Conservation (phyloP, 1,284 basidiomycete genomes). For the Blastosporella zonata region DNA sequence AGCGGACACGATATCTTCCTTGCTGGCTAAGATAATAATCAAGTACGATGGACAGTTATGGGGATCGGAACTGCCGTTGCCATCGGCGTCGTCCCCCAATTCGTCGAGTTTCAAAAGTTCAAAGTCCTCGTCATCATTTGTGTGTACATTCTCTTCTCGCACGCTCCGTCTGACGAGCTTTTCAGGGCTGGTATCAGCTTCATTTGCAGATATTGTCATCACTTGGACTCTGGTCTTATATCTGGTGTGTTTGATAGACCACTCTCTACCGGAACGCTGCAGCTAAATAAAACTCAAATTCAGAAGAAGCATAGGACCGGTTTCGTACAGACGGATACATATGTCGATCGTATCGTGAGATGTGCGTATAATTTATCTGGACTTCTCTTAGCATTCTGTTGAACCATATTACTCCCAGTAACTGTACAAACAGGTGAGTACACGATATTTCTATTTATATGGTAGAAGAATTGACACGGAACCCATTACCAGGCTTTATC, state of each 20-base stretch:
- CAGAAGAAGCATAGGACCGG: slow-evolving; percentile 26
- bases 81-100: slow-evolving; percentile 23
- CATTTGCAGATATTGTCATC: slow-evolving; percentile 17
- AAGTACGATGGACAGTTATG: slow-evolving; percentile 21
- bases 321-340: slow-evolving; percentile 26
- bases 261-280: background rate
- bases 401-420: slow-evolving; percentile 21
- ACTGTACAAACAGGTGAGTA: slow-evolving; percentile 28
- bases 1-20: slow-evolving; percentile 3
- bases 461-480: background rate
- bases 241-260: slow-evolving; percentile 6
- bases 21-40: background rate
- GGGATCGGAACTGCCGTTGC: slow-evolving; percentile 27
- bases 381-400: background rate
- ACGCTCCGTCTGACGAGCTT: background rate
- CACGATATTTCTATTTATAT: background rate
- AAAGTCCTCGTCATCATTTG: slow-evolving; percentile 26
- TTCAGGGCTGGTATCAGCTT: slow-evolving; percentile 21
- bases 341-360: slow-evolving; percentile 30
- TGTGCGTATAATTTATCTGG: slow-evolving; percentile 18
- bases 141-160: slow-evolving; percentile 1
- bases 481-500: slow-evolving; percentile 11
- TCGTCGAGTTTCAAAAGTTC: slow-evolving; percentile 26
- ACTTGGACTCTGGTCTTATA: slow-evolving; percentile 7
- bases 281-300: background rate